Evolutionary conservation across 768 basidiomycete genomes (phyloP), one percentile per base, ranked within the genome.

Genomic region (Serendipita vermifera): DNA sequence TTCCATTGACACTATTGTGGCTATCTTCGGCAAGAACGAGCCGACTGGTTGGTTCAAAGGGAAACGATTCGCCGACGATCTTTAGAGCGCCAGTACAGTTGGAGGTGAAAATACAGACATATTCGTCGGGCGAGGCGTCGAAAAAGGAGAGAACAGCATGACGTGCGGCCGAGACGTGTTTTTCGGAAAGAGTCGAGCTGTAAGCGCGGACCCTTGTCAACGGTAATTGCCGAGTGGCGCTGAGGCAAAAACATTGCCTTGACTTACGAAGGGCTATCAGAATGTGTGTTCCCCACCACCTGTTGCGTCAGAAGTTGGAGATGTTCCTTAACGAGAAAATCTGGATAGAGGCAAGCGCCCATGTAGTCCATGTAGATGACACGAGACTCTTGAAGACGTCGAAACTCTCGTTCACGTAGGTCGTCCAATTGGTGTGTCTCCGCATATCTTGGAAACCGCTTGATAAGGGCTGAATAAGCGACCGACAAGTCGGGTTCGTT

Each of bases 1-100:
- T 83, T 6, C 87, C 87, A 61, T 89, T 83, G 17, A 89, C 81
- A 59, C 85, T 87, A 63, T 88, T 89, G 66, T 91, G 88, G 5
- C 85, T 83, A 67, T 91, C 87, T 13, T 76, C 74, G 20, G 83
- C 77, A 56, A 90, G 78, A 54, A 90, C 75, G 63, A 80, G 82
- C 43, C 67, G 69, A 54, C 80, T 77, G n/a, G 72, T 75, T 36
- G 69, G 69, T 3, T 64, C 67, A 63, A 88, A 90, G 0, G 83
- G 85, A 62, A 81, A 91, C 0, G 86, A 73, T 67, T 91, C 87
- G 33, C 87, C 88, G 36, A 90, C 76, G 33, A 91, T 75, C 63
- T 88, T 89, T 62, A 91, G 72, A 0, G 87, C 86, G 4, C 75
- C 83, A 7, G 82, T 82, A 6, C 87, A 83, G 64, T 90, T 90